Evolutionary conservation across 2,329 filamentous ascomycete genomes (phyloP).

Genomic region (Septoria petroselini): DNA sequence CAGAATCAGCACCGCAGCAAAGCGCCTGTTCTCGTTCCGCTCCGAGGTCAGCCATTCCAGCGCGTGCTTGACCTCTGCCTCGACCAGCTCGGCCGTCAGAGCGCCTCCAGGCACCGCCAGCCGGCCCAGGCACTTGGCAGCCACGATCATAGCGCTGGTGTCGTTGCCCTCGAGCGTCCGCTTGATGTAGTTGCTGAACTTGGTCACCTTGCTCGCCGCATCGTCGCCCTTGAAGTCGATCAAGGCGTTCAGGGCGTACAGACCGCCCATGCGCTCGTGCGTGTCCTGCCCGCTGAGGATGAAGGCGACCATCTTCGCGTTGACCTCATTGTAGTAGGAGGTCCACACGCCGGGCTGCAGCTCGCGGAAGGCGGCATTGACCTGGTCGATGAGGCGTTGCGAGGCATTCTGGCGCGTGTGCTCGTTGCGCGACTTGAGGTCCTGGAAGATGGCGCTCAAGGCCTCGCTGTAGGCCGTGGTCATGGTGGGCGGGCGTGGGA

Average conservation of each 20-base stretch:
- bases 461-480: conserved; percentile 34
- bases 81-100: conserved; percentile 89
- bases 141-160: conserved; percentile 82
- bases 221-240: conserved; percentile 97
- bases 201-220: conserved; percentile 85
- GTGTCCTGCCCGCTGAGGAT: conserved; percentile 84
- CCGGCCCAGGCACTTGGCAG: conserved; percentile 83
- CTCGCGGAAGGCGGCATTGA: conserved; percentile 51
- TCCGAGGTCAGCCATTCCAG: conserved; percentile 97
- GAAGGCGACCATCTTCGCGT: conserved; percentile 67
- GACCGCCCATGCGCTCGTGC: conserved; percentile 83
- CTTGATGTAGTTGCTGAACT: conserved; percentile 87
- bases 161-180: conserved; percentile 87
- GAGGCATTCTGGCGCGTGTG: conserved; percentile 33
- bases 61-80: conserved; percentile 93
- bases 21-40: conserved; percentile 85
- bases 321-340: conserved; percentile 61
- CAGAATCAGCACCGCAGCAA: conserved; percentile 86
- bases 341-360: conserved; percentile 75
- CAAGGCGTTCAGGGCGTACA: conserved; percentile 85
- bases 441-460: conserved; percentile 34
- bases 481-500: conserved; percentile 24
- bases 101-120: conserved; percentile 90
- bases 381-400: conserved; percentile 33
- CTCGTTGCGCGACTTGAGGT: conserved; percentile 34